phyloP scores from a whole-genome alignment of 176 grass and related monocot genomes.

The Carex kokanica region DNA sequence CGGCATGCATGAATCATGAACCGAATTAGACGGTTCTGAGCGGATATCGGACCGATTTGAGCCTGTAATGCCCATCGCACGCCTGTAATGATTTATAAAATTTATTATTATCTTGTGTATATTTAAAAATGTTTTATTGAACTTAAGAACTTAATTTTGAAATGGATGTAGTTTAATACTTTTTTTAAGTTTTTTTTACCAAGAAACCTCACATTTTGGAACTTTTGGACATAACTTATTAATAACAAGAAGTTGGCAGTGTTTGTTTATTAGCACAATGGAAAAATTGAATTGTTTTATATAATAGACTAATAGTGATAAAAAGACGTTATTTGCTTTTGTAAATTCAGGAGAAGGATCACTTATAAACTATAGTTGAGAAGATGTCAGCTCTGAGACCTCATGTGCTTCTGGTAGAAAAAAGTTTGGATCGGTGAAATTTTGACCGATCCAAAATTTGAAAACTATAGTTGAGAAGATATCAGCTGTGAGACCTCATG shows the following conservation, averaged over 20 bases:
- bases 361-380: slow-evolving; percentile 44
- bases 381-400: slow-evolving; percentile 68
- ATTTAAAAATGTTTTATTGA: too few relatives aligned
- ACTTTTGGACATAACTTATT: neutral
- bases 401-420: slow-evolving; percentile 83
- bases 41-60: too few relatives aligned
- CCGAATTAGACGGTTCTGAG: too few relatives aligned
- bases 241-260: neutral
- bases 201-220: neutral
- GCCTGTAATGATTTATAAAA: too few relatives aligned
- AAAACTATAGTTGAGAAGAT: slow-evolving; percentile 54
- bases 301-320: neutral
- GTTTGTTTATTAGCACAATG: slow-evolving; percentile 13
- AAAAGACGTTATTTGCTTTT: neutral
- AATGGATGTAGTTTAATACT: neutral
- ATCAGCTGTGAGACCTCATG: slow-evolving; percentile 54
- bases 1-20: too few relatives aligned
- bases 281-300: slow-evolving; percentile 11
- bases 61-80: too few relatives aligned
- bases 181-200: neutral
- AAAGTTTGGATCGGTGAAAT: slow-evolving; percentile 23
- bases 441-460: neutral
- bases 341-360: slow-evolving; percentile 62
- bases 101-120: too few relatives aligned
- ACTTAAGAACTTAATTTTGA: neutral